A percentile compares a stretch with the other conserved stretches of the same genome.
Conservation (phyloP, 352 stramenopile genomes). For the Thalassiosira livingstoniorum region DNA sequence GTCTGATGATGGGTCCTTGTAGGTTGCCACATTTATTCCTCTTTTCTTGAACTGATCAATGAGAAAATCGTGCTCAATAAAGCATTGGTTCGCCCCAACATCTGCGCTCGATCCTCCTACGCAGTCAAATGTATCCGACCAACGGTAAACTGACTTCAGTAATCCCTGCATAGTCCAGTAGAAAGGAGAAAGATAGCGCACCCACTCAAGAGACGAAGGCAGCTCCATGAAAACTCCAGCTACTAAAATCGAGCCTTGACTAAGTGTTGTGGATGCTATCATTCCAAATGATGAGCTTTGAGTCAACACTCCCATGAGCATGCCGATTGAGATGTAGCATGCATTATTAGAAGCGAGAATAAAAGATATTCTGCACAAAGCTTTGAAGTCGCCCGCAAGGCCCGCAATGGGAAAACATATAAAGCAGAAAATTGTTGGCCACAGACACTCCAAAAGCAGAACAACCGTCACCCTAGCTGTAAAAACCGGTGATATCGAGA, state of each 20-base stretch:
- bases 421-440: slow-evolving; percentile 28
- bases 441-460: slow-evolving; percentile 21
- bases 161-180: slow-evolving; percentile 45
- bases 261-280: slow-evolving; percentile 22
- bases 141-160: slow-evolving; percentile 26
- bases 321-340: slow-evolving; percentile 29
- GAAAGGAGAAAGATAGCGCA: slow-evolving; percentile 20
- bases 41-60: slow-evolving; percentile 31
- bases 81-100: slow-evolving; percentile 36
- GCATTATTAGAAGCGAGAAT: slow-evolving; percentile 26
- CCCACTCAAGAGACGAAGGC: slow-evolving; percentile 21
- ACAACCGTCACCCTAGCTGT: slow-evolving; percentile 9
- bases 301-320: neutral
- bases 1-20: slow-evolving; percentile 12
- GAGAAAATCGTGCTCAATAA: slow-evolving; percentile 29
- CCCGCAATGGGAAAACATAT: slow-evolving; percentile 29
- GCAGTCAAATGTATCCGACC: slow-evolving; percentile 36
- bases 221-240: slow-evolving; percentile 21
- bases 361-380: slow-evolving; percentile 15
- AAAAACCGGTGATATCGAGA: slow-evolving; percentile 26
- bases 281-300: slow-evolving; percentile 17
- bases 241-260: slow-evolving; percentile 22
- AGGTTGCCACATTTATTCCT: slow-evolving; percentile 21
- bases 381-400: slow-evolving; percentile 7
- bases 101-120: slow-evolving; percentile 16